These are phyloP conservation scores for Pycnococcus provasolii DNA, from an alignment of 139 green algal genomes.

Conservation along the genomic window DNA sequence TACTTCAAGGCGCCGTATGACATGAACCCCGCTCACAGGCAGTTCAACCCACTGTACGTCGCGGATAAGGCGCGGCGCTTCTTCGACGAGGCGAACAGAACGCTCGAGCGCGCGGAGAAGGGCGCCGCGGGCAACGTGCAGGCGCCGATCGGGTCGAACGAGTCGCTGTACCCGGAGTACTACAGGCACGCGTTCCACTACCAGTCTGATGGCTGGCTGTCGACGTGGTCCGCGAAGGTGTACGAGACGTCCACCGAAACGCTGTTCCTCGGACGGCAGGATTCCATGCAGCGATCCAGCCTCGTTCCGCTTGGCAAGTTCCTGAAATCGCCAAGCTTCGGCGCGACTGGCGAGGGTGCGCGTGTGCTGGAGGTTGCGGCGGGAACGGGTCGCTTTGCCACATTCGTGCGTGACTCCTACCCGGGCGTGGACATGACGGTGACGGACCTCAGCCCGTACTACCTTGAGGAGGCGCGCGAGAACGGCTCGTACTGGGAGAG, in stretches of 20 bases:
- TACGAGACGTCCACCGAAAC: constrained; percentile 78
- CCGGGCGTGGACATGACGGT: constrained; percentile 37
- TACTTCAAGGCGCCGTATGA: constrained; percentile 68
- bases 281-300: constrained; percentile 66
- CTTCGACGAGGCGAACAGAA: constrained; percentile 43
- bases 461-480: constrained; percentile 53
- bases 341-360: constrained; percentile 8
- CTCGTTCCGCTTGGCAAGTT: constrained; percentile 46
- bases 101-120: constrained; percentile 37
- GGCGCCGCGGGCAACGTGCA: constrained; percentile 25
- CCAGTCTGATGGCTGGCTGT: constrained; percentile 75
- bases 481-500: constrained; percentile 37
- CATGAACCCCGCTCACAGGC: constrained; percentile 58
- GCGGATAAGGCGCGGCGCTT: constrained; percentile 33
- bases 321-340: constrained; percentile 17
- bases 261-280: constrained; percentile 75
- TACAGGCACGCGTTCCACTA: constrained; percentile 77
- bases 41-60: constrained; percentile 65
- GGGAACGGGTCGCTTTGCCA: constrained; percentile 75
- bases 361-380: constrained; percentile 64
- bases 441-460: constrained; percentile 69
- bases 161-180: constrained; percentile 65
- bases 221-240: constrained; percentile 37
- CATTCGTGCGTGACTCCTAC: constrained; percentile 72
- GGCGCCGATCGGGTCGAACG: constrained; percentile 39